Base-by-base conservation (phyloP, 192 early-diverging fungal species). In the Podila epicladia region DNA sequence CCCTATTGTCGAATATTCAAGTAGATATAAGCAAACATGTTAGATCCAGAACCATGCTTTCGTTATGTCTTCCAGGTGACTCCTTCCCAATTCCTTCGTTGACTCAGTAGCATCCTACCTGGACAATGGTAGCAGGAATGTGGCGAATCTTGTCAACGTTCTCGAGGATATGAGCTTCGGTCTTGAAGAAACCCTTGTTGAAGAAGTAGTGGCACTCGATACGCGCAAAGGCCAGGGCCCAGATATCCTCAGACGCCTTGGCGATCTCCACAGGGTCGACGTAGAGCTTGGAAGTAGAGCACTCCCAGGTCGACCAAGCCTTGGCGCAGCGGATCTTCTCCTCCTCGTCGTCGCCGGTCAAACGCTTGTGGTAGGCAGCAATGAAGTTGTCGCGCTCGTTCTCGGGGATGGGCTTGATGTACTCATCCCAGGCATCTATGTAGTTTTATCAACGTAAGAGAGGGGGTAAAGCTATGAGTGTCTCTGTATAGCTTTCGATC, bases 101-200 rank as follows among this genome's bases (percentile, higher is more conserved):
- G 9, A 17, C 17, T 4, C 41, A 17, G 41, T 45, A 15, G 41
- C 41, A 9, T 45, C 41, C 15, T 55, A 55, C 53, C 53, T 93
- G 91, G 12, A 91, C 88, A 73, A 92, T 92, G 0, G 87, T 75
- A 20, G 82, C 86, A 29, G 92, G 92, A 57, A 93, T 87, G 65
- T 93, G 85, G 48, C 82, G 78, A 69, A 93, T 90, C 79, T 88
- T 89, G 75, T 90, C 83, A 1, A 93, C 67, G 65, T 93, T 89
- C 61, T 93, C 85, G 35, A 93, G 66, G 38, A 93, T 82, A 67
- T 85, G 89, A 12, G 71, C 83, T 50, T 90, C 89, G 0, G 75
- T 71, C 50, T 89, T 84, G 76, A 93, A 93, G 76, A 93, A 93
- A 0, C 92, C 91, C 63, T 90, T 87, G 88, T 93, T 91, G 82